Evolutionary conservation across 768 basidiomycete genomes (phyloP), one percentile per base, ranked within the genome.

Genomic region (Pleurotus djamor): DNA sequence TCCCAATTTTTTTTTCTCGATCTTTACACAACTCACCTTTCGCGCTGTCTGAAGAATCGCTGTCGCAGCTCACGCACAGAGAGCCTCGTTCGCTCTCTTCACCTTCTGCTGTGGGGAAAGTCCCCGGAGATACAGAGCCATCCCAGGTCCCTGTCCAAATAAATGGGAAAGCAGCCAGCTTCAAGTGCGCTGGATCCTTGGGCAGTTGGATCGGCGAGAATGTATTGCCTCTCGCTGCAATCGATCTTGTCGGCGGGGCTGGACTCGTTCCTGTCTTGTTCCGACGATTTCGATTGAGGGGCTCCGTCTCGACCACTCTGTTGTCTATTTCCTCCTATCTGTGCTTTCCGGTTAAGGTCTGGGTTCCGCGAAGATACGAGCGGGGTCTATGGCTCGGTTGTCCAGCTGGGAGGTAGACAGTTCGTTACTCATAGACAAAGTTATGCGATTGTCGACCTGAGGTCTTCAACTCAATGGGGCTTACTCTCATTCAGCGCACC

Each of bases 391-490:
- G 69, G 82, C 77, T 82, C 75, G 81, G 74, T 70, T 69, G 71
- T 70, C 61, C 52, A 61, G 67, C 61, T 62, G 49, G 67, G 75
- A 71, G 68, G 70, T 63, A 71, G 71, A 79, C 79, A 74, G 61
- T 68, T 72, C 67, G 84, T 90, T 92, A 81, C 89, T 92, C 90
- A 88, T 92, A 87, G 86, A 79, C 75, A 91, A 70, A 92, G 90
- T 89, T 83, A 92, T 92, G 83, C 90, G 90, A 86, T 91, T 85
- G 86, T 81, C 62, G 79, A 76, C 71, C 60, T 69, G 32, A 70
- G 65, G 76, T 80, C 80, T 74, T 84, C 80, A 89, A 90, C 90
- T 81, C 84, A 92, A 92, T 91, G 90, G 90, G 90, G 90, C 90
- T 92, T 87, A 91, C 88, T 91, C 87, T 90, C 82, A 71, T 76